A percentile compares a stretch with the other conserved stretches of the same genome.
phyloP scores from a whole-genome alignment of 1,139 yeast genomes.

The Suhomyces ambrosiae region DNA sequence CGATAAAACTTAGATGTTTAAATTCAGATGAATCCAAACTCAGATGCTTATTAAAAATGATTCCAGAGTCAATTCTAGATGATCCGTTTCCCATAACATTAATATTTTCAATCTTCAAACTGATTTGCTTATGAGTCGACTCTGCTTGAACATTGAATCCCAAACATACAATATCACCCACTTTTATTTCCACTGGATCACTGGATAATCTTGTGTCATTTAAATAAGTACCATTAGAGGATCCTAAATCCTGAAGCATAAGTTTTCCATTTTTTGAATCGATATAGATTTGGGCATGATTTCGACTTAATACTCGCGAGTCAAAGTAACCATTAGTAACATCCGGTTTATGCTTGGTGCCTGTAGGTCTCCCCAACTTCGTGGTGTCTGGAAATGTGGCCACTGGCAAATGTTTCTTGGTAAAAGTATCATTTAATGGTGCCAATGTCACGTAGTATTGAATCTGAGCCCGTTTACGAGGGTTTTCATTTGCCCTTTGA shows the following conservation, averaged over 20 bases:
- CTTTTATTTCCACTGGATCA: slow-evolving; percentile 64
- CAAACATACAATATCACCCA: slow-evolving; percentile 80
- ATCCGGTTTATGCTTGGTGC: slow-evolving; percentile 70
- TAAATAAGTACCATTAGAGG: slow-evolving; percentile 93
- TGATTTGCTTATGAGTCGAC: slow-evolving; percentile 80
- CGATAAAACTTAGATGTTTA: slow-evolving; percentile 48
- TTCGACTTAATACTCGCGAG: slow-evolving; percentile 87
- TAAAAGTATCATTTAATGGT: slow-evolving; percentile 82
- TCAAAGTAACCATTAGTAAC: slow-evolving; percentile 91
- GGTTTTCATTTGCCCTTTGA: slow-evolving; percentile 17
- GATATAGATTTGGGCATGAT: slow-evolving; percentile 88
- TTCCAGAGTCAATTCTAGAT: slow-evolving; percentile 5
- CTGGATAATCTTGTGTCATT: slow-evolving; percentile 71
- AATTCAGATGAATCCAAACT: slow-evolving; percentile 31
- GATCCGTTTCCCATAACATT: slow-evolving; percentile 43
- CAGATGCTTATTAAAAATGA: slow-evolving; percentile 15
- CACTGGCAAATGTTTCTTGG: slow-evolving; percentile 73
- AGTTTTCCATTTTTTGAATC: slow-evolving; percentile 68
- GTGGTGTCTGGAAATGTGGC: slow-evolving; percentile 84
- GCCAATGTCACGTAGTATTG: slow-evolving; percentile 64
- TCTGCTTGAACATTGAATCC: slow-evolving; percentile 92
- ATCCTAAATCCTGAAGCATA: slow-evolving; percentile 81
- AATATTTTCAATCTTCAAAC: slow-evolving; percentile 75
- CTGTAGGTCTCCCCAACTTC: slow-evolving; percentile 85
- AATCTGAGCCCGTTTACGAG: slow-evolving; percentile 34